Evolutionary conservation across 2,329 filamentous ascomycete species (phyloP).

Genomic region (Hawksworthiomyces lignivorus): DNA sequence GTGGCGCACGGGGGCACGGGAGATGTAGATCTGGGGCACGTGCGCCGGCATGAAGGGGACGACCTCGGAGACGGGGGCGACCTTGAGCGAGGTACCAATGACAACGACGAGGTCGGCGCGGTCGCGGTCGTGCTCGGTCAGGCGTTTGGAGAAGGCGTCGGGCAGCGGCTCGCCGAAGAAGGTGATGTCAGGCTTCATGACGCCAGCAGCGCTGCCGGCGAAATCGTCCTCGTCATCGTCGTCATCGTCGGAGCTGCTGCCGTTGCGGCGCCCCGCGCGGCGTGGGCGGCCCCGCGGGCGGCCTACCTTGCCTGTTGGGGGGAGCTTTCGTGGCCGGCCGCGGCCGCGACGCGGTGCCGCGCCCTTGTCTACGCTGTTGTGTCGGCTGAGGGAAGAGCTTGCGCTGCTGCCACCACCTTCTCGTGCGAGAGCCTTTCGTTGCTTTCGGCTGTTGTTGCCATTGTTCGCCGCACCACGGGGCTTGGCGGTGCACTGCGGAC

Average conservation of each 20-base stretch:
- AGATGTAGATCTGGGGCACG: conserved; percentile 87
- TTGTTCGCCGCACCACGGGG: neutral
- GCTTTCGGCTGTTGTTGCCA: conserved; percentile 27
- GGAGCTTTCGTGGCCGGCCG: conserved; percentile 22
- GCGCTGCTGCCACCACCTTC: conserved; percentile 1
- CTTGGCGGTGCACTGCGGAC: conserved; percentile 57
- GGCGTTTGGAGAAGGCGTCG: conserved; percentile 69
- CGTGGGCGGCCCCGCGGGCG: conserved; percentile 32
- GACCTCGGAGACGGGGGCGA: conserved; percentile 89
- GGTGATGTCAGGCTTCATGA: conserved; percentile 97
- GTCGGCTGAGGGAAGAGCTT: conserved; percentile 10
- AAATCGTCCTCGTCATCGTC: conserved; percentile 53
- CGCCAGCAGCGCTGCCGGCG: conserved; percentile 53
- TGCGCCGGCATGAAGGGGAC: conserved; percentile 69
- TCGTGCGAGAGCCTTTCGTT: conserved; percentile 8
- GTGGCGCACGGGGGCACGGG: conserved; percentile 73
- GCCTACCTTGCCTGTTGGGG: conserved; percentile 17
- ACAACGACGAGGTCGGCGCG: conserved; percentile 85
- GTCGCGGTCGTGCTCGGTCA: conserved; percentile 74
- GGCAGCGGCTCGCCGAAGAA: conserved; percentile 94
- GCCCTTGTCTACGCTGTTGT: conserved; percentile 11
- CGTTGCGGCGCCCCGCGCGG: conserved; percentile 31
- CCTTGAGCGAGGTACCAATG: conserved; percentile 92
- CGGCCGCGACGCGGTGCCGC: conserved; percentile 11
- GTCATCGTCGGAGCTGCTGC: conserved; percentile 38